Conservation (phyloP, 75 land plant species). For the Cupressus sempervirens region DNA sequence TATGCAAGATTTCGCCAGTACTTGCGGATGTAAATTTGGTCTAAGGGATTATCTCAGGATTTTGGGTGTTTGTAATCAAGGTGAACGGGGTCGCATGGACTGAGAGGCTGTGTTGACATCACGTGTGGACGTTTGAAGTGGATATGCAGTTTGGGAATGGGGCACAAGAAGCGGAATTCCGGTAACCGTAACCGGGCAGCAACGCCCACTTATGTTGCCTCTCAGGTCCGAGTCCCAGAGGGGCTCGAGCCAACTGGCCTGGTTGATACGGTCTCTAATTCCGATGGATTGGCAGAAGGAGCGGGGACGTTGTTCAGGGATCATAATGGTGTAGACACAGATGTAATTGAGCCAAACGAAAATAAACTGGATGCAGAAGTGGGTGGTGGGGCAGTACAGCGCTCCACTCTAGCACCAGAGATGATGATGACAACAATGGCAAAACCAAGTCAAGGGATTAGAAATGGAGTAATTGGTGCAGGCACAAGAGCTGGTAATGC, state of each 20-base stretch:
- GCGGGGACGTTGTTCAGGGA: background rate
- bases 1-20: background rate
- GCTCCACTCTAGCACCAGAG: background rate
- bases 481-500: background rate
- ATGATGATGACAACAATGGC: background rate
- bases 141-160: constrained; percentile 21
- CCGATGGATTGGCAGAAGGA: constrained; percentile 1
- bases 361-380: background rate
- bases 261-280: background rate
- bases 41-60: background rate
- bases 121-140: constrained; percentile 1
- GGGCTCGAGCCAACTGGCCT: background rate
- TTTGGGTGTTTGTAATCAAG: background rate
- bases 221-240: background rate
- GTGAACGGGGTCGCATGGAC: background rate
- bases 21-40: background rate
- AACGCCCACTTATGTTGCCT: background rate
- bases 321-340: background rate
- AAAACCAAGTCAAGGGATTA: background rate
- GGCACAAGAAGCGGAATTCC: constrained; percentile 36
- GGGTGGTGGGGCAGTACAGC: background rate
- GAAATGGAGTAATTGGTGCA: constrained; percentile 5
- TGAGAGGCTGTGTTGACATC: background rate
- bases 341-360: background rate
- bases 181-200: constrained; percentile 14